A percentile compares a stretch with the other conserved stretches of the same genome.
Conservation (phyloP, 2,329 filamentous ascomycete species). For the Sclerotinia trifoliorum region DNA sequence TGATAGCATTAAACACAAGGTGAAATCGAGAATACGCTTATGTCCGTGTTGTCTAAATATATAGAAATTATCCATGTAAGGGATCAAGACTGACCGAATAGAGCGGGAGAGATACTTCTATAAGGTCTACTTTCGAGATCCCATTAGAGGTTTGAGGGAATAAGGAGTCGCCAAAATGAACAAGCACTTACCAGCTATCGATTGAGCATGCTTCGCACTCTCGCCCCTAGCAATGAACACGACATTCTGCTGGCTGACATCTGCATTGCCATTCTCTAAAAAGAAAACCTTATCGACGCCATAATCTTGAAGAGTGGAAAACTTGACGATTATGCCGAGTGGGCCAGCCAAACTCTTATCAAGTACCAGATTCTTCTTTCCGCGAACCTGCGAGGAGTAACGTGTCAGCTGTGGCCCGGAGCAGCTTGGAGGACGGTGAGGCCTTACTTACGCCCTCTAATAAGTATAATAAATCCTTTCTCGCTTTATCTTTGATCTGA, state of each 20-base stretch:
- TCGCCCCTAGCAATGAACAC: constrained; percentile 92
- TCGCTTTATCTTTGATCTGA: constrained; percentile 76
- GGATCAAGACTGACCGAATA: constrained; percentile 57
- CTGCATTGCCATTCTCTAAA: constrained; percentile 91
- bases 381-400: constrained; percentile 68
- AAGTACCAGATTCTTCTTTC: constrained; percentile 97
- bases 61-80: constrained; percentile 45
- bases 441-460: constrained; percentile 83
- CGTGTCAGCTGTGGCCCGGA: constrained; percentile 39
- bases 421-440: constrained; percentile 27
- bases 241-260: constrained; percentile 91
- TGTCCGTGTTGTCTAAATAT: constrained; percentile 41
- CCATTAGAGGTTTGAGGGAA: constrained; percentile 36
- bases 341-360: constrained; percentile 88
- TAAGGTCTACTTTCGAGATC: constrained; percentile 61
- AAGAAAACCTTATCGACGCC: constrained; percentile 98
- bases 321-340: constrained; percentile 88
- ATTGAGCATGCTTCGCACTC: constrained; percentile 77
- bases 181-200: constrained; percentile 72
- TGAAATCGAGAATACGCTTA: constrained; percentile 43
- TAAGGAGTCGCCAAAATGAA: constrained; percentile 27
- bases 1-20: constrained; percentile 50
- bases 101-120: constrained; percentile 51
- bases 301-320: constrained; percentile 92
- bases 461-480: constrained; percentile 84